Percentiles rank a stretch among this genome's conserved stretches.
phyloP scores from a whole-genome alignment of 306 rosid species.

The Quercus alba region DNA sequence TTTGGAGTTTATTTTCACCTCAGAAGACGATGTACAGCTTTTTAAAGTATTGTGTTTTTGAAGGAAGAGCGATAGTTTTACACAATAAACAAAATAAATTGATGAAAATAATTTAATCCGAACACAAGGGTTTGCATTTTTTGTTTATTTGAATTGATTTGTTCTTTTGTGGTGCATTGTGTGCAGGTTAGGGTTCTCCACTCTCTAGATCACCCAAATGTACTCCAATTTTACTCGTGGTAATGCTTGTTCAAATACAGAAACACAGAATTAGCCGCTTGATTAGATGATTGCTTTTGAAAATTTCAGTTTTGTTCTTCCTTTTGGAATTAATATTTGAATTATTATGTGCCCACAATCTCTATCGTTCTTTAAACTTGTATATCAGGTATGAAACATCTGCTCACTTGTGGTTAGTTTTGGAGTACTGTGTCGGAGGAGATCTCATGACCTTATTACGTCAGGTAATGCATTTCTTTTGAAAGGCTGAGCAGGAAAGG shows the following conservation, averaged over 20 bases:
- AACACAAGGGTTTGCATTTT: neutral
- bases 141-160: neutral
- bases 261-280: neutral
- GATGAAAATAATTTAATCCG: no score
- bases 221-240: constrained; percentile 82
- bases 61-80: no score
- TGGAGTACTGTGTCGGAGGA: constrained; percentile 98
- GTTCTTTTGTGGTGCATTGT: neutral
- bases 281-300: neutral
- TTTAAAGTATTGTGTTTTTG: no score
- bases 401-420: constrained; percentile 94
- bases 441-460: constrained; percentile 76
- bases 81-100: no score
- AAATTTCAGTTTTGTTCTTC: neutral
- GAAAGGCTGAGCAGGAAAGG: constrained; percentile 9
- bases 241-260: constrained; percentile 19
- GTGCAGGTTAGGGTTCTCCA: constrained; percentile 93
- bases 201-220: constrained; percentile 71
- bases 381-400: constrained; percentile 88
- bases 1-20: no score
- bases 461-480: constrained; percentile 53
- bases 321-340: neutral
- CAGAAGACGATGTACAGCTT: no score
- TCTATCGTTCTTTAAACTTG: neutral
- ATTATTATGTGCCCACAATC: no score